Evolutionary conservation across 1,139 yeast genomes (phyloP), one percentile per base, ranked within the genome.

Genomic region (Hemisphaericaspora subhashii): DNA sequence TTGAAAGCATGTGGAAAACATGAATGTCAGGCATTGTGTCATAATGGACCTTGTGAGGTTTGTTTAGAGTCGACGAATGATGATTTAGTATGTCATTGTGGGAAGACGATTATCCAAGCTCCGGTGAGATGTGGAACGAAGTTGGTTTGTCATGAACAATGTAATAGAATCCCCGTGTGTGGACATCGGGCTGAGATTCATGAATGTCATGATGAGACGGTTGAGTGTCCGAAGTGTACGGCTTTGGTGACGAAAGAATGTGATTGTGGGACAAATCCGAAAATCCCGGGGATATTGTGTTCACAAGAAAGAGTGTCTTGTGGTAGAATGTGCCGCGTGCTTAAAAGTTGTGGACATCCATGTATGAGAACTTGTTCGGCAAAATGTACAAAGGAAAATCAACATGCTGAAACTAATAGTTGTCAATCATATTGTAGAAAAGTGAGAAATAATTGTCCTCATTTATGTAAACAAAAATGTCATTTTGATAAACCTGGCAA

Each of bases 41-140:
- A 89, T 57, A 67, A 79, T 11, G 97, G 97, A 0, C 77, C 86
- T 1, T 89, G 97, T 62, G 81, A 82, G 2, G 84, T 90, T 8
- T 89, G 98, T 57, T 60, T 86, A 37, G 96, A 88, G 52, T 85
- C 95, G 4, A 76, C 88, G 10, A 79, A 81, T 37, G 92, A 86
- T 22, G 97, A 89, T 56, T 66, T 87, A 50, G 74, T 81, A 2
- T 89, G 98, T 56, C 75, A 85, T 40, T 89, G 98, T 67, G 96
- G 97, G 1, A 72, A 76, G 43, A 89, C 97, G 0, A 72, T 83
- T 3, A 68, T 88, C 8, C 75, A 75, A 37, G 96, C 96, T 0
- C 98, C 98, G 0, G 89, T 88, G 9, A 71, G 96, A 48, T 89
- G 98, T 64, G 97, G 97, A 10, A 79, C 92, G 0, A 69, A 64